These are phyloP conservation scores for Asterionellopsis glacialis DNA, from an alignment of 108 stramenopile species.

Conservation along the genomic window DNA sequence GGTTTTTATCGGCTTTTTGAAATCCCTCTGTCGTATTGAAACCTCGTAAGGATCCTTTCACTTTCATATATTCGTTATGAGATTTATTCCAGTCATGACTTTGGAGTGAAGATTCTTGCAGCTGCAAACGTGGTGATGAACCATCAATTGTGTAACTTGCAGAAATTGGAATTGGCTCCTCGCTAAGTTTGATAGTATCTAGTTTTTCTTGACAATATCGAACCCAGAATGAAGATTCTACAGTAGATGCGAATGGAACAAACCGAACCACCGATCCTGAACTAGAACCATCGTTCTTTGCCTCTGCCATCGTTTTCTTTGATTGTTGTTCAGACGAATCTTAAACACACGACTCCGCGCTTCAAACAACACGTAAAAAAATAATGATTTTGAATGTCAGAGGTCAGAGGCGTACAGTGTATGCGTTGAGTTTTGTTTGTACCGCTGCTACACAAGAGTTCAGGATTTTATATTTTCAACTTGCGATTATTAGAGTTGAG, in stretches of 20 bases:
- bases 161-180: constrained; percentile 48
- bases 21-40: constrained; percentile 77
- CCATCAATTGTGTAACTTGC: constrained; percentile 30
- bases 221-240: constrained; percentile 86
- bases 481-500: neutral
- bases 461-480: too few relatives aligned
- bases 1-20: constrained; percentile 68
- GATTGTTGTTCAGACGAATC: too few relatives aligned
- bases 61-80: constrained; percentile 24
- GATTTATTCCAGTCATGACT: neutral
- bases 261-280: constrained; percentile 45
- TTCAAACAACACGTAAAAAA: neutral
- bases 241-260: constrained; percentile 67
- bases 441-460: too few relatives aligned
- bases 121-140: constrained; percentile 39
- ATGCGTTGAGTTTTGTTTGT: too few relatives aligned
- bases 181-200: constrained; percentile 56
- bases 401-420: neutral
- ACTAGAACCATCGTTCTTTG: neutral
- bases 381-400: neutral
- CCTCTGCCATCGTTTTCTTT: neutral
- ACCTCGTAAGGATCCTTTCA: constrained; percentile 33
- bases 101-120: constrained; percentile 20
- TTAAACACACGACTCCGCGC: too few relatives aligned
- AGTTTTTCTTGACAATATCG: constrained; percentile 62